Percentiles rank a stretch among this genome's conserved stretches.
Conservation (phyloP, 2,329 filamentous ascomycete species). For the Sporothrix curviconia region DNA sequence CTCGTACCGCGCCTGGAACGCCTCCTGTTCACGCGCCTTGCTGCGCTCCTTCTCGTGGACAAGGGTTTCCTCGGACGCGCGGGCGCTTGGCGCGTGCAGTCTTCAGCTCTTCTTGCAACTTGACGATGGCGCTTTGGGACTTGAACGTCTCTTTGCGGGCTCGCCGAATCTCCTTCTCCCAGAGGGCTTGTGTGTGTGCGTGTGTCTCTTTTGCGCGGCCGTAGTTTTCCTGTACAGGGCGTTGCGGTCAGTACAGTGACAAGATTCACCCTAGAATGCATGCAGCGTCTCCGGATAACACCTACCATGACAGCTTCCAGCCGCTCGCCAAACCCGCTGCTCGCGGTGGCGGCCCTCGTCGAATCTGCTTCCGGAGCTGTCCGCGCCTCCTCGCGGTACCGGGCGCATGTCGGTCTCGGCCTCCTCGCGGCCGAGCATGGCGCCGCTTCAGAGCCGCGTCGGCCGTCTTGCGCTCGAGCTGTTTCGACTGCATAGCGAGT, state of each 20-base stretch:
- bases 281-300: not conserved
- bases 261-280: too few species aligned
- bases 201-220: slow-evolving; percentile 64
- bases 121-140: slow-evolving; percentile 61
- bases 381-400: slow-evolving; percentile 54
- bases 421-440: slow-evolving; percentile 63
- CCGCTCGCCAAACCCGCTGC: slow-evolving; percentile 57
- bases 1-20: slow-evolving; percentile 60
- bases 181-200: slow-evolving; percentile 58
- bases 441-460: slow-evolving; percentile 60
- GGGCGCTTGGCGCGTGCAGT: slow-evolving; percentile 47
- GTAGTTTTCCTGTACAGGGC: slow-evolving; percentile 55
- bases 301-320: slow-evolving; percentile 62
- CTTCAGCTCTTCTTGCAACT: slow-evolving; percentile 69
- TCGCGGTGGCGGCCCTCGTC: slow-evolving; percentile 63
- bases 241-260: not conserved
- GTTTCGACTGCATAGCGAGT: slow-evolving; percentile 53
- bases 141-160: slow-evolving; percentile 69
- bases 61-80: slow-evolving; percentile 51
- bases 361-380: slow-evolving; percentile 48
- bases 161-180: slow-evolving; percentile 67
- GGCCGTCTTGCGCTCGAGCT: slow-evolving; percentile 57
- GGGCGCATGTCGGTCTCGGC: slow-evolving; percentile 62
- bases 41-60: slow-evolving; percentile 58
- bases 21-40: slow-evolving; percentile 59